phyloP scores from a whole-genome alignment of 1,284 basidiomycete species.

The Austroboletus novae-zelandiae region DNA sequence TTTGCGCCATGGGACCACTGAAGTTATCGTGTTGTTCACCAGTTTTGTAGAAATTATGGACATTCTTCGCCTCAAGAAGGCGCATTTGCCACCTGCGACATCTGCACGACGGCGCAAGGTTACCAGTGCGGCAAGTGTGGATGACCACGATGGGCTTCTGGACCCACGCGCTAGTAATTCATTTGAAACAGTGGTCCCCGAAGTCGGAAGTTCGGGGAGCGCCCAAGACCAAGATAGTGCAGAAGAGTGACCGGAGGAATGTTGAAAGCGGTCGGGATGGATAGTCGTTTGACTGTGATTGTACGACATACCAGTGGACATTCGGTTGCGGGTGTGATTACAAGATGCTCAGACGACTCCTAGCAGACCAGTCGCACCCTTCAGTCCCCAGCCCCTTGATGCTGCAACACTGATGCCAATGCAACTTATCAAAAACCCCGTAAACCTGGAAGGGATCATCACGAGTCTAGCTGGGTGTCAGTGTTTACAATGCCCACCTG shows the following conservation, averaged over 20 bases:
- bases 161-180: constrained; percentile 26
- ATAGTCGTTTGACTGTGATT: neutral
- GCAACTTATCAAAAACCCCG: constrained; percentile 77
- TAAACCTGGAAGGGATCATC: constrained; percentile 49
- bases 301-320: neutral
- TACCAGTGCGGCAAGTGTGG: constrained; percentile 52
- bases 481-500: constrained; percentile 42
- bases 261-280: constrained; percentile 12
- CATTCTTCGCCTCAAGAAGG: constrained; percentile 69
- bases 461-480: neutral
- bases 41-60: constrained; percentile 67
- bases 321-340: neutral
- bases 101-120: constrained; percentile 46
- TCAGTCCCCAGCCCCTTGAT: constrained; percentile 64
- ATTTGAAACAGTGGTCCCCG: constrained; percentile 9
- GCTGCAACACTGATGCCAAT: constrained; percentile 73
- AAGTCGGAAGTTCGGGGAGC: constrained; percentile 14
- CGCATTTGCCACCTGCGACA: constrained; percentile 45
- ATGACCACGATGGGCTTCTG: constrained; percentile 22
- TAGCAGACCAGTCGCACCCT: constrained; percentile 57
- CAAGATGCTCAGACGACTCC: constrained; percentile 48
- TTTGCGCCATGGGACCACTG: constrained; percentile 29
- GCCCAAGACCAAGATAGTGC: constrained; percentile 50
- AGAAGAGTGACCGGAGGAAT: constrained; percentile 51
- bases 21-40: constrained; percentile 6